Evolutionary conservation across 2,329 filamentous ascomycete species (phyloP).

Genomic region (Penicillium corylophilum): DNA sequence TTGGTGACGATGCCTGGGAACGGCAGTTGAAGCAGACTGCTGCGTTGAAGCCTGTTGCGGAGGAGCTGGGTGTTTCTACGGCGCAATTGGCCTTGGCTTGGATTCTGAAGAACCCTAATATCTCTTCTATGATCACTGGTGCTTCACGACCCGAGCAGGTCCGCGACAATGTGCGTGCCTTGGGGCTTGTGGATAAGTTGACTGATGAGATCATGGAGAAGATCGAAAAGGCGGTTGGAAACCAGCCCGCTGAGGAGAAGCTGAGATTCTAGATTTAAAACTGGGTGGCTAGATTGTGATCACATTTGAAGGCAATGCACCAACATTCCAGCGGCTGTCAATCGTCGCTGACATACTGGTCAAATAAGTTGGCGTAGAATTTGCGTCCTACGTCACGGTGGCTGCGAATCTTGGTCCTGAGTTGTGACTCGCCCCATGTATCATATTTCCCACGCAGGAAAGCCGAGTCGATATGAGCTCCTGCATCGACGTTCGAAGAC

Average conservation of each 20-base stretch:
- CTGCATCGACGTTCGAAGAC: slow-evolving; percentile 39
- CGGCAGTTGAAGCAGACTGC: slow-evolving; percentile 23
- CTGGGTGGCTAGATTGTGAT: neutral
- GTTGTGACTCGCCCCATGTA: slow-evolving; percentile 56
- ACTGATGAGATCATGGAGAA: slow-evolving; percentile 47
- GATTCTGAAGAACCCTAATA: slow-evolving; percentile 57
- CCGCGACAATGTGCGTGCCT: slow-evolving; percentile 42
- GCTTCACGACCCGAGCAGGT: slow-evolving; percentile 45
- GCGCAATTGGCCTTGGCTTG: slow-evolving; percentile 57
- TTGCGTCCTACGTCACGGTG: slow-evolving; percentile 50
- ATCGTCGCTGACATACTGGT: slow-evolving; percentile 39
- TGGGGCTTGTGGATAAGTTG: slow-evolving; percentile 46
- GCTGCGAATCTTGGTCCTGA: slow-evolving; percentile 55
- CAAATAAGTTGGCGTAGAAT: slow-evolving; percentile 51
- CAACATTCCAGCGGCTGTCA: neutral
- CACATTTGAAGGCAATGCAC: slow-evolving; percentile 15
- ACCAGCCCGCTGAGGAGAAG: slow-evolving; percentile 18
- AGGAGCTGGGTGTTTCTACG: slow-evolving; percentile 61
- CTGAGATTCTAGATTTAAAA: slow-evolving; percentile 15
- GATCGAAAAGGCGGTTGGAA: slow-evolving; percentile 41
- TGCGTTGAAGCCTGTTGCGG: slow-evolving; percentile 60
- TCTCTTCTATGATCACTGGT: slow-evolving; percentile 55
- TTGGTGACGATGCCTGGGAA: slow-evolving; percentile 43
- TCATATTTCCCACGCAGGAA: slow-evolving; percentile 53
- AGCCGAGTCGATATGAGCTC: slow-evolving; percentile 46